Base-by-base conservation (phyloP, 331 rosid genomes). In the Acacia concinna region DNA sequence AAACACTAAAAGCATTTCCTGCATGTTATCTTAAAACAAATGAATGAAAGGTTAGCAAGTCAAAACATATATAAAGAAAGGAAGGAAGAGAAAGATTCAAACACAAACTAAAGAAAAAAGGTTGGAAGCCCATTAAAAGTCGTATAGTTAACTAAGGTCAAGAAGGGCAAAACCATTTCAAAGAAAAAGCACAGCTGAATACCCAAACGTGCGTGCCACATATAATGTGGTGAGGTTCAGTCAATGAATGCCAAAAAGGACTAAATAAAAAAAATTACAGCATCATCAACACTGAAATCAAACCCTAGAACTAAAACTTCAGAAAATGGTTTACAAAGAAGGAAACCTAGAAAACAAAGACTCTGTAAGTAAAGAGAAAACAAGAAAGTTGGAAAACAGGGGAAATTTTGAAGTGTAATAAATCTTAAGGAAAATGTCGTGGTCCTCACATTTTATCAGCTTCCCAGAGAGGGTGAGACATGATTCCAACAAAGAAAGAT, bases 381-480 rank as follows among this genome's bases (percentile, higher is more conserved):
- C 25, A 35, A 43, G 30, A 14, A 73, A 73, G 30, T 6, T 5
- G 60, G 18, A 27, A 27, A 30, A 32, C 35, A 2, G 41, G 4
- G 43, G 25, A 6, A 9, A 6, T n/a, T 0, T 52, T 21, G 13
- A 20, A 52, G 1, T 52, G 60, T 52, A 21, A 52, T 20, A 52
- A n/a, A n/a, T n/a, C 27, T 7, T 5, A 38, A n/a, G 34, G 7
- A 60, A 23, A 6, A 8, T 13, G 21, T 47, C 25, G 6, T 10
- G n/a, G 28, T 8, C 1, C 83, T 43, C 59, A 88, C 97, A 88
- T 84, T 81, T 87, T 85, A 78, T 88, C 91, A 28, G 96, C 89
- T 81, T 91, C 93, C 90, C 88, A 87, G 67, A 63, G 81, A 59
- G 78, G 31, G 78, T 80, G 83, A 77, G 93, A 75, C 93, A 89